A percentile compares a stretch with the other conserved stretches of the same genome.
phyloP scores from a whole-genome alignment of 192 early-diverging fungal genomes.

The Gigaspora rosea region DNA sequence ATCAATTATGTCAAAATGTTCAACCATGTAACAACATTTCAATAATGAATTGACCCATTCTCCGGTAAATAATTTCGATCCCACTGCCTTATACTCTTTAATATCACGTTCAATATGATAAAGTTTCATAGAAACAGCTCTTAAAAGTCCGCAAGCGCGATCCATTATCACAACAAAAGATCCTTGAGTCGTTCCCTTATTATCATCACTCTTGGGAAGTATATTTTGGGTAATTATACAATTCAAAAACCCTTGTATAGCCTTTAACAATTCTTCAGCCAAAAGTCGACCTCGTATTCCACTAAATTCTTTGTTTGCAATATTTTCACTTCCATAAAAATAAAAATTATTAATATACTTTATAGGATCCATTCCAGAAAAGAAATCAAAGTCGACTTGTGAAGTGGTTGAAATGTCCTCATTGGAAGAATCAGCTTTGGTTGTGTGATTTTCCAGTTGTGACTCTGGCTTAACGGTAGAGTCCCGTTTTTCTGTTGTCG shows the following conservation, averaged over 20 bases:
- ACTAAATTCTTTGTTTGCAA: slow-evolving; percentile 36
- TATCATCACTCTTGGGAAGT: slow-evolving; percentile 14
- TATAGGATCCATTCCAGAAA: slow-evolving; percentile 39
- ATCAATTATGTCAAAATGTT: slow-evolving; percentile 52
- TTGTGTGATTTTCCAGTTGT: slow-evolving; percentile 1
- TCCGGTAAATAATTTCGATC: slow-evolving; percentile 7
- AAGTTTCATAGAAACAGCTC: background rate
- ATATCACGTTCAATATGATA: background rate
- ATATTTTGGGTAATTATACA: slow-evolving; percentile 36
- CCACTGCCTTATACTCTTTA: background rate
- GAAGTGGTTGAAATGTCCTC: slow-evolving; percentile 38
- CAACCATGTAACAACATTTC: slow-evolving; percentile 38
- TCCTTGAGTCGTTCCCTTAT: background rate
- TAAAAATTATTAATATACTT: slow-evolving; percentile 57
- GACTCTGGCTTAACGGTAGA: too few relatives aligned
- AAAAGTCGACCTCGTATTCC: slow-evolving; percentile 42
- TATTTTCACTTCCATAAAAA: slow-evolving; percentile 29
- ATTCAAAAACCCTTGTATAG: slow-evolving; percentile 41
- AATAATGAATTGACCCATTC: slow-evolving; percentile 30
- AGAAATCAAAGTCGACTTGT: slow-evolving; percentile 41
- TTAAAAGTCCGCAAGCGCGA: slow-evolving; percentile 16
- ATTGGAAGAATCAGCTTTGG: slow-evolving; percentile 40
- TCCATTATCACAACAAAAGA: slow-evolving; percentile 1
- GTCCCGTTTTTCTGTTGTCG: background rate
- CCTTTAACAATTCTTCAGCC: slow-evolving; percentile 33